Evolutionary conservation across 2,329 filamentous ascomycete species (phyloP).

Genomic region (Botrytis fabae): DNA sequence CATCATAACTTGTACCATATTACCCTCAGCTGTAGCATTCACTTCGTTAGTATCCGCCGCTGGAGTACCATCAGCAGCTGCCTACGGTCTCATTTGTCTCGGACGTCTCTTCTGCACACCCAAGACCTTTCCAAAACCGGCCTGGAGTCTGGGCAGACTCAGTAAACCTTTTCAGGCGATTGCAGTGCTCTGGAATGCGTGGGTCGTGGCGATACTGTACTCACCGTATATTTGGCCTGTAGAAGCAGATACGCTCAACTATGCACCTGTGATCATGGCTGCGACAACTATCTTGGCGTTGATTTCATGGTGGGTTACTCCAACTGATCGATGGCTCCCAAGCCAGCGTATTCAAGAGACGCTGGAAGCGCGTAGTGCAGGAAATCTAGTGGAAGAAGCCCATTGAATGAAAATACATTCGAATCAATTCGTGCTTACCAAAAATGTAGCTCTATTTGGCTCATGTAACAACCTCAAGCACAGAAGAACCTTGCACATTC

Average conservation of each 20-base stretch:
- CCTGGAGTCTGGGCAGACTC: conserved; percentile 23
- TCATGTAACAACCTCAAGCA: neutral
- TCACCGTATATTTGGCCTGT: conserved; percentile 20
- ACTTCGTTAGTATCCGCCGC: conserved; percentile 23
- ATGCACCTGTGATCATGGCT: conserved; percentile 27
- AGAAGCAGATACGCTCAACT: conserved; percentile 12
- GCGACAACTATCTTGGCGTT: conserved; percentile 24
- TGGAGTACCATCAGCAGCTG: conserved; percentile 23
- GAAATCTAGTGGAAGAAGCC: neutral
- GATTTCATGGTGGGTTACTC: conserved; percentile 24
- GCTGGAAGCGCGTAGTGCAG: neutral
- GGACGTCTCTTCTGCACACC: conserved; percentile 25
- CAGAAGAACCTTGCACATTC: neutral
- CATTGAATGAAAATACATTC: neutral
- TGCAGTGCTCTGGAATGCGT: conserved; percentile 26
- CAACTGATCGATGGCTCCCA: conserved; percentile 11
- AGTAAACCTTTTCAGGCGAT: conserved; percentile 21
- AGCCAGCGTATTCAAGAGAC: conserved; percentile 8
- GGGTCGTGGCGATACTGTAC: conserved; percentile 23
- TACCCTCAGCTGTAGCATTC: conserved; percentile 26
- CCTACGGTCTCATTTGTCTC: conserved; percentile 25
- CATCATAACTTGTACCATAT: conserved; percentile 23
- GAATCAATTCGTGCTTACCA: neutral
- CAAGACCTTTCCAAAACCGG: conserved; percentile 22
- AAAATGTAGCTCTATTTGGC: neutral